phyloP scores from a whole-genome alignment of 495 filamentous ascomycete genomes.

The Hyaloscypha hepaticicola region DNA sequence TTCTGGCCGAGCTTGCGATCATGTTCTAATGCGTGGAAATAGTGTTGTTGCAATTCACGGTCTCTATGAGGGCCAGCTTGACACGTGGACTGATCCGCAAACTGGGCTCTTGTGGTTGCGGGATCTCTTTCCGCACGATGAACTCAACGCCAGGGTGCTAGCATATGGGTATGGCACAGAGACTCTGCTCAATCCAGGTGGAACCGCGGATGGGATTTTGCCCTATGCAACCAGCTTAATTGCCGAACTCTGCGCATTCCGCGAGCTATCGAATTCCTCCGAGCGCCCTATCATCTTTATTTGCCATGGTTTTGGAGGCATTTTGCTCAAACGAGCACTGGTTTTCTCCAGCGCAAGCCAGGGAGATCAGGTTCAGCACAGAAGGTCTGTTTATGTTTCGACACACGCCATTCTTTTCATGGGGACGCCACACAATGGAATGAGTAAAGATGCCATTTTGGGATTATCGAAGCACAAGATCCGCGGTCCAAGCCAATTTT shows the following conservation, averaged over 20 bases:
- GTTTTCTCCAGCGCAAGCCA: constrained; percentile 20
- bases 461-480: neutral
- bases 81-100: constrained; percentile 31
- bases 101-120: constrained; percentile 29
- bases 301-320: constrained; percentile 38
- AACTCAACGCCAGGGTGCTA: constrained; percentile 27
- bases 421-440: constrained; percentile 32
- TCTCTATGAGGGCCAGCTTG: constrained; percentile 23
- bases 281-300: constrained; percentile 39
- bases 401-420: constrained; percentile 41
- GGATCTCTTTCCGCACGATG: constrained; percentile 28
- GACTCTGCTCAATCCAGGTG: neutral
- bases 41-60: constrained; percentile 31
- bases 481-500: neutral
- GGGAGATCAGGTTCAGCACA: constrained; percentile 20
- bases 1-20: neutral
- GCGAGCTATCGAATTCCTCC: neutral
- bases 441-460: constrained; percentile 1
- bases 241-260: neutral
- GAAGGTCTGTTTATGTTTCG: constrained; percentile 32
- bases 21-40: neutral
- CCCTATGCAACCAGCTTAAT: constrained; percentile 9
- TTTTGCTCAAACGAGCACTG: constrained; percentile 38
- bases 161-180: constrained; percentile 33
- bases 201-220: constrained; percentile 12